phyloP scores from a whole-genome alignment of 257 asterid genomes.

The Solanum pimpinellifolium region DNA sequence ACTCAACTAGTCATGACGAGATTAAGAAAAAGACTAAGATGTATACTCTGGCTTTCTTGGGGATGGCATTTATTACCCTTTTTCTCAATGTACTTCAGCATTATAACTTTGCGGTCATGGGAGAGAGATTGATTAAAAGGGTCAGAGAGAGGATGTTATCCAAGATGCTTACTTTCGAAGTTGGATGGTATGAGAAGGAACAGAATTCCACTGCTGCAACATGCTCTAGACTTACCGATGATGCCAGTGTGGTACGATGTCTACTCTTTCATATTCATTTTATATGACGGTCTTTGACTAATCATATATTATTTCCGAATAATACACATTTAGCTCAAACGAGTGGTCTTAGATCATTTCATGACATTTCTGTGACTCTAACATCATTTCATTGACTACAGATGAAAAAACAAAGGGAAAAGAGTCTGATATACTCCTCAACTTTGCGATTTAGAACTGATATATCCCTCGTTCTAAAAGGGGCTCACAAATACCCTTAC shows the following conservation, averaged over 20 bases:
- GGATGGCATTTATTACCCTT: constrained; percentile 52
- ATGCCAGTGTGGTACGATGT: constrained; percentile 72
- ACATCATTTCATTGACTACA: neutral
- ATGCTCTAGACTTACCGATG: constrained; percentile 77
- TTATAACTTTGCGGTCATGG: constrained; percentile 83
- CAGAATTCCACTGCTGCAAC: constrained; percentile 67
- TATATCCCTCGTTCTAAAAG: neutral
- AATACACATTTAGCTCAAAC: neutral
- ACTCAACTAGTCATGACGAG: constrained; percentile 31
- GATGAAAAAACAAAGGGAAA: neutral
- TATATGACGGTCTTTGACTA: neutral
- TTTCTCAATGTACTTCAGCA: constrained; percentile 56
- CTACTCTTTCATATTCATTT: neutral
- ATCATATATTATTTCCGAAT: neutral
- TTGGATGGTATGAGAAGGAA: constrained; percentile 87
- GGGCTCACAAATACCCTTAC: neutral
- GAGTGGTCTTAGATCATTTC: neutral
- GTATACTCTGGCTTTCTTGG: constrained; percentile 26
- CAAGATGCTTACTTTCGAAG: constrained; percentile 79
- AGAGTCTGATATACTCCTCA: neutral
- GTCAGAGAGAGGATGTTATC: constrained; percentile 72
- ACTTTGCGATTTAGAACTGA: neutral
- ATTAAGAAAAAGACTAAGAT: constrained; percentile 47
- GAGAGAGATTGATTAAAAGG: constrained; percentile 76
- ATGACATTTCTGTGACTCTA: neutral